These are phyloP conservation scores for Psilocybe cubensis DNA, from an alignment of 768 basidiomycete species.

Conservation along the genomic window DNA sequence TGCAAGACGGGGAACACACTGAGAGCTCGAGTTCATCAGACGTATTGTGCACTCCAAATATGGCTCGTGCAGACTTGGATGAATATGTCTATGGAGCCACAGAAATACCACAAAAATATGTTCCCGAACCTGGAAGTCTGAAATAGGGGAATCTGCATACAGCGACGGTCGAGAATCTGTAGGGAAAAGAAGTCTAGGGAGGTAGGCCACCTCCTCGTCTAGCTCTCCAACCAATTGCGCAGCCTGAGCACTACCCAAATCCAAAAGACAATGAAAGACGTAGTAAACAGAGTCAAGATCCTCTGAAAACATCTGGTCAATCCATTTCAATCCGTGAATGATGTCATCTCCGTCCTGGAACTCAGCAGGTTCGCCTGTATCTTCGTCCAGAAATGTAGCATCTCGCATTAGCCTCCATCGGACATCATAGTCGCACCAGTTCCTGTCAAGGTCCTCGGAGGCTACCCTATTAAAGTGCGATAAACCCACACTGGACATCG, in stretches of 20 bases:
- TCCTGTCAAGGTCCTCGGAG: constrained; percentile 4
- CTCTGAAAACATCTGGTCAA: constrained; percentile 13
- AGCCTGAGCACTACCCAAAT: constrained; percentile 8
- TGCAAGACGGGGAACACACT: constrained; percentile 3
- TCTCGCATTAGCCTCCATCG: constrained; percentile 11
- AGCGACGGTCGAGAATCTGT: neutral
- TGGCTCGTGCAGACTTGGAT: constrained; percentile 6
- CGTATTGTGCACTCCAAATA: constrained; percentile 13
- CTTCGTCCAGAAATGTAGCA: constrained; percentile 7
- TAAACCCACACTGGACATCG: neutral
- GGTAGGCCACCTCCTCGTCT: constrained; percentile 2
- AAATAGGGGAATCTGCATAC: neutral
- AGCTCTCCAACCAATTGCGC: constrained; percentile 11
- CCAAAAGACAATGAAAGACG: constrained; percentile 13
- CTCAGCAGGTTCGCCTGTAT: constrained; percentile 6
- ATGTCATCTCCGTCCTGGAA: constrained; percentile 14
- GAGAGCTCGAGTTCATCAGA: constrained; percentile 8
- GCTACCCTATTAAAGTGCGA: constrained; percentile 10
- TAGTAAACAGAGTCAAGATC: constrained; percentile 15
- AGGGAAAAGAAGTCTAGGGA: constrained; percentile 7
- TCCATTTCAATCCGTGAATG: constrained; percentile 14
- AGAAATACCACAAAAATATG: constrained; percentile 13
- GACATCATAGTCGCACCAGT: constrained; percentile 15
- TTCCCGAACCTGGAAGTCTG: constrained; percentile 8
- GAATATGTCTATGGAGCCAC: constrained; percentile 13